These are phyloP conservation scores for Vinca minor DNA, from an alignment of 257 asterid species.

Conservation along the genomic window DNA sequence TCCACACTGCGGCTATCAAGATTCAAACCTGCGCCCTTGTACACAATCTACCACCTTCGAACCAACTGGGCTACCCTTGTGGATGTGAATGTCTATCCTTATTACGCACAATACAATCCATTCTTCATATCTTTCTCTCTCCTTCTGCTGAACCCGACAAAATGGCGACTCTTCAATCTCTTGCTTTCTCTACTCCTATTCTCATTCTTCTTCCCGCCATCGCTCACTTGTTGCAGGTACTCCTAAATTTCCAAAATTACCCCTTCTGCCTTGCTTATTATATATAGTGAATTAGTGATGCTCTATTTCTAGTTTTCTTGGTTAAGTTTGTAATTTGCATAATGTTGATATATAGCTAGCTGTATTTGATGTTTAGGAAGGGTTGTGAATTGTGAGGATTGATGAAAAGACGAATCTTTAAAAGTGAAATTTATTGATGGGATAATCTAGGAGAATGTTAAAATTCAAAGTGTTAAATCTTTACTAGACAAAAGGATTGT, in stretches of 20 bases:
- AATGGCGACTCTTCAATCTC: constrained; percentile 68
- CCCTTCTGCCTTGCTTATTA: neutral
- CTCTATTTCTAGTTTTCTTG: neutral
- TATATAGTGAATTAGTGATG: neutral
- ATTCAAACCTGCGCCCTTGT: no score
- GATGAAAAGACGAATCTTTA: neutral
- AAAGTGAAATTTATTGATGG: no score
- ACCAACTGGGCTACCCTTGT: no score
- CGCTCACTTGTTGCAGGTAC: constrained; percentile 47
- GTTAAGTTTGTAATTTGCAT: neutral
- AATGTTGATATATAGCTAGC: neutral
- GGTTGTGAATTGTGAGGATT: neutral
- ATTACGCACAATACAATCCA: constrained; percentile 39
- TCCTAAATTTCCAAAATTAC: neutral
- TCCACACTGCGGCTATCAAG: no score
- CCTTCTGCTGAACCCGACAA: neutral
- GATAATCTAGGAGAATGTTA: no score
- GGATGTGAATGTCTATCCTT: constrained; percentile 69
- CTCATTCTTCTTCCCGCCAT: constrained; percentile 38
- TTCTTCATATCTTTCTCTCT: constrained; percentile 8
- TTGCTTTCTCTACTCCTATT: constrained; percentile 48
- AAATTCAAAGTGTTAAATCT: no score
- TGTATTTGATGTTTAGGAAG: neutral
- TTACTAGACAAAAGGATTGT: no score
- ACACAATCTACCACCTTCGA: no score